These are phyloP conservation scores for Yamadazyma kitorensis DNA, from an alignment of 805 yeast species.

Conservation along the genomic window DNA sequence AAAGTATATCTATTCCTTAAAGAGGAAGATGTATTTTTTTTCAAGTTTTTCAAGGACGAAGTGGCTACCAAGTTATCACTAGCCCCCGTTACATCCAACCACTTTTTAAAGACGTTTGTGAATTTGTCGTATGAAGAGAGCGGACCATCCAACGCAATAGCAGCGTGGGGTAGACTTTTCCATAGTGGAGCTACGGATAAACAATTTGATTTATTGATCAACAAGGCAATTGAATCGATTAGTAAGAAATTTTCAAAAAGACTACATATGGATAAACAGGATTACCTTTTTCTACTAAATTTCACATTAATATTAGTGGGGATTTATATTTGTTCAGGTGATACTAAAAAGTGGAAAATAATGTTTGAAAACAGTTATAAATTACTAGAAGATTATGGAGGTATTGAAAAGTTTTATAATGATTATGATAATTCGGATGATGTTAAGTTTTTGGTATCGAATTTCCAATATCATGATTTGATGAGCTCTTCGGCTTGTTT, in stretches of 20 bases:
- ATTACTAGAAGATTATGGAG: slow-evolving; percentile 12
- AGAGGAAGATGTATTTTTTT: neutral
- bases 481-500: slow-evolving; percentile 13
- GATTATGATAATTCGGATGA: slow-evolving; percentile 16
- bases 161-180: slow-evolving; percentile 1
- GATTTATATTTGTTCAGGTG: slow-evolving; percentile 18
- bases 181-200: neutral
- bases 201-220: neutral
- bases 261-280: neutral
- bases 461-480: slow-evolving; percentile 19
- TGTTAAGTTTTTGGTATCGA: slow-evolving; percentile 17
- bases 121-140: neutral
- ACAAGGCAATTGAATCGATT: neutral
- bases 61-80: neutral
- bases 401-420: slow-evolving; percentile 11
- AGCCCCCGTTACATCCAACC: neutral
- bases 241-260: neutral
- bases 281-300: neutral
- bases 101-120: neutral
- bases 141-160: neutral
- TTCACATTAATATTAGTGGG: slow-evolving; percentile 1
- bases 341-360: slow-evolving; percentile 14
- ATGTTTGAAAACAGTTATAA: neutral
- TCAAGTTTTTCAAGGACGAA: neutral
- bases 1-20: neutral